These are phyloP conservation scores for Stephanodiscus minutulus DNA, from an alignment of 108 stramenopile species.

Conservation along the genomic window DNA sequence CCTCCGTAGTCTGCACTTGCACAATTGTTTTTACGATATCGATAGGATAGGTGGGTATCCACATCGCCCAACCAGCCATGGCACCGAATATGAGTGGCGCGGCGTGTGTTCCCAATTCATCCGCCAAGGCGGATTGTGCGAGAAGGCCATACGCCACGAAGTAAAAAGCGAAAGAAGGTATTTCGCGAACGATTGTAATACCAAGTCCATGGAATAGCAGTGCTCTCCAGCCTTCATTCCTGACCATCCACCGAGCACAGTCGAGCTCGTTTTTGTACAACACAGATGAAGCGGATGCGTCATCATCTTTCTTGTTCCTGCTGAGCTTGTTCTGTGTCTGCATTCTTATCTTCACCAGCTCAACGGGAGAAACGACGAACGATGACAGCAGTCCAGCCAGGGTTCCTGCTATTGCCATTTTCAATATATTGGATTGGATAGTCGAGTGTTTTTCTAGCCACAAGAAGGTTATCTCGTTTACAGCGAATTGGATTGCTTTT, in stretches of 20 bases:
- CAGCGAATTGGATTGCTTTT: slow-evolving; percentile 66
- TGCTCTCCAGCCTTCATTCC: slow-evolving; percentile 52
- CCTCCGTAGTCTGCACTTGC: slow-evolving; percentile 41
- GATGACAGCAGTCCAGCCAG: slow-evolving; percentile 58
- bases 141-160: slow-evolving; percentile 58
- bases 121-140: slow-evolving; percentile 28
- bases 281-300: neutral
- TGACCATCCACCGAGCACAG: slow-evolving; percentile 47
- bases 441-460: slow-evolving; percentile 29
- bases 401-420: slow-evolving; percentile 53
- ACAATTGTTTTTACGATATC: slow-evolving; percentile 71
- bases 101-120: slow-evolving; percentile 21
- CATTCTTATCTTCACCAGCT: slow-evolving; percentile 62
- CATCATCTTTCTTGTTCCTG: slow-evolving; percentile 33
- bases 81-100: slow-evolving; percentile 66
- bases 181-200: slow-evolving; percentile 53
- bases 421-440: slow-evolving; percentile 23
- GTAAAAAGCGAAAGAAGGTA: slow-evolving; percentile 60
- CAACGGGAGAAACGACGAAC: slow-evolving; percentile 63
- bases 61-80: slow-evolving; percentile 54
- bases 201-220: slow-evolving; percentile 55
- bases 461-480: slow-evolving; percentile 51
- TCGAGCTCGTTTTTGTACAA: slow-evolving; percentile 38
- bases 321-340: slow-evolving; percentile 40
- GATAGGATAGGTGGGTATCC: slow-evolving; percentile 70